These are phyloP conservation scores for Sporobolomyces pararoseus DNA, from an alignment of 768 basidiomycete genomes.

Conservation along the genomic window DNA sequence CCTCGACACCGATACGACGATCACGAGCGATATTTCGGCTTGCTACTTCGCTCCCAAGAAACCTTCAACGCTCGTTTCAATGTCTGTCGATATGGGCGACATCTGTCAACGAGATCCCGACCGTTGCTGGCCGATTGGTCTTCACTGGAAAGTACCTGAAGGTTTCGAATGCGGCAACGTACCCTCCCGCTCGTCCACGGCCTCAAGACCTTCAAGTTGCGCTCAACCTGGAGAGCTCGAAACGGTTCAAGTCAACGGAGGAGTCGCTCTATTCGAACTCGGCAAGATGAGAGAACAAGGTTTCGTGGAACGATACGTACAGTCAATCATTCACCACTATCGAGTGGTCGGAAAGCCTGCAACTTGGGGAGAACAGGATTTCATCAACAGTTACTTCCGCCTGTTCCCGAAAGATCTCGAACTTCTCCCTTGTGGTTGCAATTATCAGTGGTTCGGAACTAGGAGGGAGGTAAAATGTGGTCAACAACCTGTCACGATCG, in stretches of 20 bases:
- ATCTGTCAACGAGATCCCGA: constrained; percentile 32
- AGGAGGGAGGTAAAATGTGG: constrained; percentile 37
- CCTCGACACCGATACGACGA: constrained; percentile 42
- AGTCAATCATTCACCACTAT: constrained; percentile 37
- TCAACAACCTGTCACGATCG: constrained; percentile 30
- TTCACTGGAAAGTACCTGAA: constrained; percentile 27
- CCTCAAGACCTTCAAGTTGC: constrained; percentile 1
- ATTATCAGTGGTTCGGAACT: constrained; percentile 40
- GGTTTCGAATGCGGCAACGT: constrained; percentile 38
- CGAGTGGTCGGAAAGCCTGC: constrained; percentile 17
- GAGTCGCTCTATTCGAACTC: constrained; percentile 35
- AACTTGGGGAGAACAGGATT: constrained; percentile 41
- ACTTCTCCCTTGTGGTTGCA: constrained; percentile 40
- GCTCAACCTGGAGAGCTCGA: constrained; percentile 34
- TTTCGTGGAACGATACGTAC: constrained; percentile 37
- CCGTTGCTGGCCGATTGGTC: constrained; percentile 39
- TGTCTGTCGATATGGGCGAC: constrained; percentile 43
- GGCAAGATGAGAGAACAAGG: constrained; percentile 28
- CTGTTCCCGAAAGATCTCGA: constrained; percentile 36
- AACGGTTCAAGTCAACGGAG: constrained; percentile 40
- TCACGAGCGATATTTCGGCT: constrained; percentile 25
- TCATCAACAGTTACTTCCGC: constrained; percentile 42
- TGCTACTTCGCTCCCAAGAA: constrained; percentile 23
- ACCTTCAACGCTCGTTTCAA: constrained; percentile 28
- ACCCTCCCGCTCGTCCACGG: neutral